Evolutionary conservation across 495 filamentous ascomycete species (phyloP), one percentile per base, ranked within the genome.

Genomic region (Penicillium antarcticum): DNA sequence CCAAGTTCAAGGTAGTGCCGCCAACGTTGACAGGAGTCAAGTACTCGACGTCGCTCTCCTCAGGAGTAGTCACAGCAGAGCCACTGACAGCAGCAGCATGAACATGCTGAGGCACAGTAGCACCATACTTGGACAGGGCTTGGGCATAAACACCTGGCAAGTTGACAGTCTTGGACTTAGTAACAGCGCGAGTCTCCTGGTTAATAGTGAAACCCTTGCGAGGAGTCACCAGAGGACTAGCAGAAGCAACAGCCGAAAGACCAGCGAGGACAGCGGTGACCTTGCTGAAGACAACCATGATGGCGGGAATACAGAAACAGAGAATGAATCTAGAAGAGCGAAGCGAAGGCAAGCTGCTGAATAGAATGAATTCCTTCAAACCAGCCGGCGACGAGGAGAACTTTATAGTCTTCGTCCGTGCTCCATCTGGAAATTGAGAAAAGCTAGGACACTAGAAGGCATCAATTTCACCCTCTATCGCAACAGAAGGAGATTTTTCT

Each of bases 1-100:
- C 83, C 49, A 91, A 59, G 57, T 83, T 78, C 56, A 90, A 61
- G 4, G 74, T 79, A 45, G 83, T 80, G 11, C 70, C 69, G 51
- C 88, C 88, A 51, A 91, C 73, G 3, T 67, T 74, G 45, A 91
- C 85, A 13, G 86, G 85, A 21, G 77, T 79, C 52, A 91, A 62
- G 55, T 88, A 92, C 64, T 87, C 80, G 29, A 61, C 53, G 57
- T 90, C 88, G 56, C 79, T 66, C 11, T 60, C 36, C 60, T 81
- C 71, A 0, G 88, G 87, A 4, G 63, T 76, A 16, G 82, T 76
- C 41, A 66, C 58, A 29, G 72, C 83, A 44, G 69, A 70, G 43
- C 75, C 78, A 26, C 71, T 74, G 37, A 71, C 65, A 32, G 67
- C 73, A 40, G 80, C 78, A 26, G 68, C 64, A 39, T 63, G 61